These are phyloP conservation scores for Zymoseptoria ardabiliae DNA, from an alignment of 2,329 filamentous ascomycete species.

Conservation along the genomic window DNA sequence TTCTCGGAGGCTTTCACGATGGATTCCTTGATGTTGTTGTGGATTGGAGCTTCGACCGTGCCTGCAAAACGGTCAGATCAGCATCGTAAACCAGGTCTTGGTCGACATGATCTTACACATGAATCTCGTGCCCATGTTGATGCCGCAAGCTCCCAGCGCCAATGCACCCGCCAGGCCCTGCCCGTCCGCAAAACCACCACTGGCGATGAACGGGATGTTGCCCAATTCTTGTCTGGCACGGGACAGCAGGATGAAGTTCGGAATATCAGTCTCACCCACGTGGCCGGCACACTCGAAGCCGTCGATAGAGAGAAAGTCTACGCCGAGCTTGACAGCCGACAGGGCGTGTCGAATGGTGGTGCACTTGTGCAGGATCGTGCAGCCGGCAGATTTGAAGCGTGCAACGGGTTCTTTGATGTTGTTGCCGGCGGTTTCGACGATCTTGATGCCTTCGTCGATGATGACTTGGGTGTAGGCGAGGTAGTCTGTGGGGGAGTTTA, in stretches of 20 bases:
- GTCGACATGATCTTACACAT: constrained; percentile 65
- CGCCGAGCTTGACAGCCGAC: constrained; percentile 83
- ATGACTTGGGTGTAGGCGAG: constrained; percentile 79
- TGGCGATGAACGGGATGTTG: constrained; percentile 82
- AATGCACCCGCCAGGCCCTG: constrained; percentile 84
- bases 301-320: constrained; percentile 92
- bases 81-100: not conserved
- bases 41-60: constrained; percentile 71
- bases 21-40: constrained; percentile 82
- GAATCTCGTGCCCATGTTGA: constrained; percentile 97
- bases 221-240: constrained; percentile 77
- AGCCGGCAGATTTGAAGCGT: constrained; percentile 70
- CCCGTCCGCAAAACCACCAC: constrained; percentile 87
- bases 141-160: constrained; percentile 77
- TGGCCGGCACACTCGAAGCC: constrained; percentile 93
- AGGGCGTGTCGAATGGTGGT: constrained; percentile 92
- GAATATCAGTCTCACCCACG: constrained; percentile 77
- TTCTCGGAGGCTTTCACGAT: constrained; percentile 84
- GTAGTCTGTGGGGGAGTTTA: constrained; percentile 52
- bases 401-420: constrained; percentile 79
- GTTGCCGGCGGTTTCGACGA: constrained; percentile 89
- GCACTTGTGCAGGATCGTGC: constrained; percentile 87
- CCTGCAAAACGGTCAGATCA: not conserved
- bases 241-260: constrained; percentile 79
- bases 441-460: constrained; percentile 81